These are phyloP conservation scores for Fusarium musae DNA, from an alignment of 2,329 filamentous ascomycete species.

Conservation along the genomic window DNA sequence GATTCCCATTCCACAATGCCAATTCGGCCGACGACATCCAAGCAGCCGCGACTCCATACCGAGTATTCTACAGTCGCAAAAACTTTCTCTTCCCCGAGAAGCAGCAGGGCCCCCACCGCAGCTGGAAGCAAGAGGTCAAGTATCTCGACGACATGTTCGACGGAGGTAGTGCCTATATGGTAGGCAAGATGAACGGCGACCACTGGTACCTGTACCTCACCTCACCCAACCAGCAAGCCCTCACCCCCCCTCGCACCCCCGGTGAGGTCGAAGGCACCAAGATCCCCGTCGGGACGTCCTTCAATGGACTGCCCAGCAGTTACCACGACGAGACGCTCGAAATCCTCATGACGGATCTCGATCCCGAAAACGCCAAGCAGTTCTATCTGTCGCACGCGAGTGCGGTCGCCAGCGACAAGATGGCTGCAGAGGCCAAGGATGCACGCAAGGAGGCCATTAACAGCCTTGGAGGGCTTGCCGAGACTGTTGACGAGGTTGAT, in stretches of 20 bases:
- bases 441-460: conserved; percentile 69
- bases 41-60: conserved; percentile 86
- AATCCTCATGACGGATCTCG: conserved; percentile 78
- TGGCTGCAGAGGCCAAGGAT: conserved; percentile 73
- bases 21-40: conserved; percentile 72
- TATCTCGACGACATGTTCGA: conserved; percentile 92
- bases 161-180: conserved; percentile 97
- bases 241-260: conserved; percentile 87
- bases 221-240: conserved; percentile 77
- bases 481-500: conserved; percentile 72
- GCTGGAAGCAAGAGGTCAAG: conserved; percentile 96
- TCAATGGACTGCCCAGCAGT: conserved; percentile 56
- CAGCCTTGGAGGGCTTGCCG: conserved; percentile 69
- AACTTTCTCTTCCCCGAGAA: conserved; percentile 97
- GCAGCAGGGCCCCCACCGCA: conserved; percentile 92
- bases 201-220: conserved; percentile 99
- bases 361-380: conserved; percentile 75
- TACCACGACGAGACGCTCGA: conserved; percentile 80
- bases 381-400: conserved; percentile 80
- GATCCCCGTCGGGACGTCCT: conserved; percentile 62
- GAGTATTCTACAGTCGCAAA: conserved; percentile 99
- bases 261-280: conserved; percentile 60
- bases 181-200: conserved; percentile 99
- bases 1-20: conserved; percentile 85
- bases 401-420: conserved; percentile 86